Evolutionary conservation across 768 basidiomycete species (phyloP), one percentile per base, ranked within the genome.

Genomic region (Agrocybe chaxingu): DNA sequence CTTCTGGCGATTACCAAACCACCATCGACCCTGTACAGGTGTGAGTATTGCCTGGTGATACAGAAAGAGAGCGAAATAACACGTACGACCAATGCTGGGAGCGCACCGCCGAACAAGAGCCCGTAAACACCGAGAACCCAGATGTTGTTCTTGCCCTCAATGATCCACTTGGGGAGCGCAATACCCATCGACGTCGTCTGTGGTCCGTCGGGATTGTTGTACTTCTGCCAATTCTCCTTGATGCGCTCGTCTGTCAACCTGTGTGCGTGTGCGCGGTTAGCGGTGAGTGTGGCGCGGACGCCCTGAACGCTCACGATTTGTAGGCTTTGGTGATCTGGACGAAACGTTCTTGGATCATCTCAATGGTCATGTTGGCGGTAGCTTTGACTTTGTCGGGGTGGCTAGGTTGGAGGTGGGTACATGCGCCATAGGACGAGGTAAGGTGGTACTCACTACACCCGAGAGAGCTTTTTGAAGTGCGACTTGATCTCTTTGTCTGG

Each of bases 241-340:
- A 93, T 93, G 4, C 81, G 86, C 63, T 92, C 91, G 68, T 99
- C 94, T 0, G 95, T 98, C 19, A 99, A 71, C 7, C 91, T 93
- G 57, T 33, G 33, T 29, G 57, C 46, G 47, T 38, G 44, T 18
- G 18, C 2, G 30, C 50, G n/a, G 52, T 18, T 16, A 29, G 39
- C 10, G 13, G 1, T 30, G 37, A 8, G 4, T 31, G 12, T n/a
- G 29, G 36, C 18, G 36, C n/a, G 18, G 4, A 55, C 10, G 24
- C 16, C 1, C 10, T n/a, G 13, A 12, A 29, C 16, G 68, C 87
- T 52, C 50, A 91, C 82, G 96, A 72, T 75, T 99, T 99, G 73
- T 99, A 99, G 3, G 97, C 97, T 66, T 98, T 99, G 7, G 97
- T 98, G 35, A 99, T 75, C 16, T 91, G 81, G 16, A 98, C 91